A percentile compares a stretch with the other conserved stretches of the same genome.
Conservation (phyloP, 2,329 filamentous ascomycete genomes). For the Colletotrichum eleusines region DNA sequence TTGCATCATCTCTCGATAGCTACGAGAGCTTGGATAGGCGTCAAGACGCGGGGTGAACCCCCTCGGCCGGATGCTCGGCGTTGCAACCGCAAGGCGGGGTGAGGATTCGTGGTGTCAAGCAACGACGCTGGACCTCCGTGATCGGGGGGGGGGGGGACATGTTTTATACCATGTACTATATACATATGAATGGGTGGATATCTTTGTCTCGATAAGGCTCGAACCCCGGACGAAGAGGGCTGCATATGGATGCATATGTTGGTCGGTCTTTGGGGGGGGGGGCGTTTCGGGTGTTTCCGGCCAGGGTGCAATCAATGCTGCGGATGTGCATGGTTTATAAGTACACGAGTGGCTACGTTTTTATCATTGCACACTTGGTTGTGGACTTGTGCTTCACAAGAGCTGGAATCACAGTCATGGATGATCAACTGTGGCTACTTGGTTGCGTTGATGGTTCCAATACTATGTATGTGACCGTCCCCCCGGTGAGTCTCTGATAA, state of each 20-base stretch:
- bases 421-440: neutral
- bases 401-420: neutral
- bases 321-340: neutral
- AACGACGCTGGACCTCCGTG: slow-evolving; percentile 24
- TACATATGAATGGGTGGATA: neutral
- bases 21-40: slow-evolving; percentile 26
- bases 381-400: neutral
- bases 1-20: slow-evolving; percentile 24
- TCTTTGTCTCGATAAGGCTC: neutral
- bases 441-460: neutral
- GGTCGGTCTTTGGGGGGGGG: too few species aligned
- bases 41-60: slow-evolving; percentile 27
- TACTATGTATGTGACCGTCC: too few species aligned
- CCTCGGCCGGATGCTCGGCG: slow-evolving; percentile 35
- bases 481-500: neutral
- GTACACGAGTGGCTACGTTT: neutral
- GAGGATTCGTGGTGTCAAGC: neutral
- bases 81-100: slow-evolving; percentile 23
- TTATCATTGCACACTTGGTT: neutral
- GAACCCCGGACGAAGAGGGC: neutral
- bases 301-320: neutral
- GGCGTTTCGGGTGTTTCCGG: too few species aligned
- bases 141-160: slow-evolving; percentile 30
- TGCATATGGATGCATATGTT: neutral
- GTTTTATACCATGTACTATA: too few species aligned